These are phyloP conservation scores for Aspergillus costaricaensis DNA, from an alignment of 2,329 filamentous ascomycete species.

Conservation along the genomic window DNA sequence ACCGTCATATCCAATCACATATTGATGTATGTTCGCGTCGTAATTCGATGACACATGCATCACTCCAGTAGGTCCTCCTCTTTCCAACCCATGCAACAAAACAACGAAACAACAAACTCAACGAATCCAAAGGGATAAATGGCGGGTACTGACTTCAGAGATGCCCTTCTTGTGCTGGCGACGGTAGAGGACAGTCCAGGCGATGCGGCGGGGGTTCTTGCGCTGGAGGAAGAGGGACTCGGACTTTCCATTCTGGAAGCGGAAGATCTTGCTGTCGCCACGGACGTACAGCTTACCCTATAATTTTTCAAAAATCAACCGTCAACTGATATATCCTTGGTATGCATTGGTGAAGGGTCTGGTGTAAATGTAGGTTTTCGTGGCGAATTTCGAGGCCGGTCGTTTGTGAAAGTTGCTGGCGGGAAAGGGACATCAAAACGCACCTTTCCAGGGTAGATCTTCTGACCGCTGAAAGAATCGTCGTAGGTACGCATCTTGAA, in stretches of 20 bases:
- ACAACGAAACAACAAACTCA: conserved; percentile 26
- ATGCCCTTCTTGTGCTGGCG: conserved; percentile 99
- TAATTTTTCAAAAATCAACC: conserved; percentile 23
- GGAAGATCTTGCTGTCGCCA: conserved; percentile 99
- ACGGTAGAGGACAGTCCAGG: conserved; percentile 97
- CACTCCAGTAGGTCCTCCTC: neutral
- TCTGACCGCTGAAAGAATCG: conserved; percentile 74
- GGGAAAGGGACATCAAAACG: conserved; percentile 37
- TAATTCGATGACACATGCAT: neutral
- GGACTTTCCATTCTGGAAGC: conserved; percentile 99
- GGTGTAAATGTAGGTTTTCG: neutral
- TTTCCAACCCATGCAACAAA: conserved; percentile 4
- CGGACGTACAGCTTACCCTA: conserved; percentile 99
- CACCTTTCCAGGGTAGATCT: conserved; percentile 81
- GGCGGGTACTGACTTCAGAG: conserved; percentile 81
- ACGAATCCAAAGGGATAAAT: conserved; percentile 20
- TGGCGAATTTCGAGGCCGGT: conserved; percentile 1
- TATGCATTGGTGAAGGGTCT: neutral
- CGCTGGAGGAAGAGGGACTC: conserved; percentile 99
- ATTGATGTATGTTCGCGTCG: neutral
- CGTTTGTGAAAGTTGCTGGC: conserved; percentile 7
- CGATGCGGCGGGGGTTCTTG: conserved; percentile 99
- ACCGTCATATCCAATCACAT: neutral
- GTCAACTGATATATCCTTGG: neutral
- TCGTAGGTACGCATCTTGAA: conserved; percentile 75